Conservation (phyloP, 768 basidiomycete genomes). For the Kwoniella europaea region DNA sequence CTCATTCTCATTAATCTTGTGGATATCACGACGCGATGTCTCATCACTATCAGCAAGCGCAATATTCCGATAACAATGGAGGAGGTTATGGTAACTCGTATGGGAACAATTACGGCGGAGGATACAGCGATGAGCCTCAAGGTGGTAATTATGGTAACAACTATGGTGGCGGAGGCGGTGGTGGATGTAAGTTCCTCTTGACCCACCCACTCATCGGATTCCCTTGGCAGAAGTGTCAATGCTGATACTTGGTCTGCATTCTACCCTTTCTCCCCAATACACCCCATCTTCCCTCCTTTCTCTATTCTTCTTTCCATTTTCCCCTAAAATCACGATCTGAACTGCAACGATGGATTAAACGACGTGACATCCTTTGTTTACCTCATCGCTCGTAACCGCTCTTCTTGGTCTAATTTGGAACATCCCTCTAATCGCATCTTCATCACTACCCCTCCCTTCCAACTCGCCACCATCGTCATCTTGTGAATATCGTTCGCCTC, state of each 20-base stretch:
- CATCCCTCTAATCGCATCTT: not conserved
- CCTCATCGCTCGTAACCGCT: not conserved
- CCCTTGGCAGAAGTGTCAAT: slow-evolving; percentile 14
- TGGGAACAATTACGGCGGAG: slow-evolving; percentile 31
- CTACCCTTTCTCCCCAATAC: not conserved
- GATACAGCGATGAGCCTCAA: slow-evolving; percentile 45
- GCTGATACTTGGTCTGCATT: slow-evolving; percentile 4
- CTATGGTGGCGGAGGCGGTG: slow-evolving; percentile 31
- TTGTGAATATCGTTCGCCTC: not conserved
- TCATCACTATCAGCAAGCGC: slow-evolving; percentile 44
- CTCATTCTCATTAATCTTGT: not conserved
- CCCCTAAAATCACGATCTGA: not conserved
- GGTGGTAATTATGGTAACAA: slow-evolving; percentile 27
- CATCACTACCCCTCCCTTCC: not conserved
- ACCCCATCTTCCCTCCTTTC: not conserved
- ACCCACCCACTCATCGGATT: not conserved
- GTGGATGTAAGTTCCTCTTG: slow-evolving; percentile 9
- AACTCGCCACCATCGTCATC: not conserved
- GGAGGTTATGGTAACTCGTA: slow-evolving; percentile 33
- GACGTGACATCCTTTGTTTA: not conserved
- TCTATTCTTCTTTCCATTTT: slow-evolving; percentile 1
- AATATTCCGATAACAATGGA: slow-evolving; percentile 38
- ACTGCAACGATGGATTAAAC: not conserved
- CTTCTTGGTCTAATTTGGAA: not conserved
- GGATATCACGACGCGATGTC: slow-evolving; percentile 33